Percentiles rank a stretch among this genome's conserved stretches.
These are phyloP conservation scores for Samsoniella hepiali DNA, from an alignment of 2,329 filamentous ascomycete species.

Conservation along the genomic window DNA sequence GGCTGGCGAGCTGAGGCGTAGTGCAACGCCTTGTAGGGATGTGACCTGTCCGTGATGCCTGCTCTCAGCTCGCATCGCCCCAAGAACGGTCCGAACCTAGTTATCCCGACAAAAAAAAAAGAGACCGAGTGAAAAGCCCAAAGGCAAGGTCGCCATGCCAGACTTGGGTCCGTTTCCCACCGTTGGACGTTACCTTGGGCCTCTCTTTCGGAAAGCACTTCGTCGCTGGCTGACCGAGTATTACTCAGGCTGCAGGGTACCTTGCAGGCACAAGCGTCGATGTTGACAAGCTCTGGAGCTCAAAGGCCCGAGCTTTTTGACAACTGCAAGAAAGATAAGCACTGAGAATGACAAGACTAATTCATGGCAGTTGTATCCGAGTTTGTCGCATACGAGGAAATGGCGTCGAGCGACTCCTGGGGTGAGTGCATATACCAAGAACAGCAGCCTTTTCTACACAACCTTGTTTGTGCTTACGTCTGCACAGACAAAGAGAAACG, in stretches of 20 bases:
- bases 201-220: neutral
- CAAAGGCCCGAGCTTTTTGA: neutral
- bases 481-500: no score
- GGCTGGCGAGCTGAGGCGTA: neutral
- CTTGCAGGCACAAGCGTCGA: neutral
- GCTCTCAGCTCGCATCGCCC: no score
- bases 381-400: no score
- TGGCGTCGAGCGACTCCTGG: no score
- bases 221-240: slow-evolving; percentile 4
- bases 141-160: neutral
- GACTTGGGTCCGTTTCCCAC: neutral
- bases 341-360: neutral
- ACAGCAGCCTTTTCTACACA: no score
- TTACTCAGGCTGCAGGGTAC: slow-evolving; percentile 16
- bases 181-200: neutral
- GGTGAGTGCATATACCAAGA: no score
- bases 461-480: no score
- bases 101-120: neutral
- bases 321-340: neutral
- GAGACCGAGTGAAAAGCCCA: neutral
- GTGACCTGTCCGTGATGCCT: no score
- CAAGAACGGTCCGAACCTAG: no score
- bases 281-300: neutral
- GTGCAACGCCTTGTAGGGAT: neutral
- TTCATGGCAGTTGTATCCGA: no score